phyloP scores from a whole-genome alignment of 1,284 basidiomycete genomes.

The Schizophyllum commune region DNA sequence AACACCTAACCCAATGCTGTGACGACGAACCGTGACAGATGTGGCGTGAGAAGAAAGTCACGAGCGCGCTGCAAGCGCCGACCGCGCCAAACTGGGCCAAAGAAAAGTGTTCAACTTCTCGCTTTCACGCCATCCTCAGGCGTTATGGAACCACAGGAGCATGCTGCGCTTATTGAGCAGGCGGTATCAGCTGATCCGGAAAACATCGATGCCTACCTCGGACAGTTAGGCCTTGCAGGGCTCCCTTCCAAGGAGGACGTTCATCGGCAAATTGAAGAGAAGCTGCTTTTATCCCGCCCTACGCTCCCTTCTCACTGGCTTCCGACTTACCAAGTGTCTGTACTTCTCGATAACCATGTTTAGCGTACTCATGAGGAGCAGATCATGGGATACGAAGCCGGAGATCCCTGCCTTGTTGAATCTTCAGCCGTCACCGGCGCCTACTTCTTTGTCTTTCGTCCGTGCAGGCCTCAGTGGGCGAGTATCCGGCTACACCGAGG shows the following conservation, averaged over 20 bases:
- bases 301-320: slow-evolving; percentile 64
- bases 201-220: slow-evolving; percentile 26
- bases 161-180: no score
- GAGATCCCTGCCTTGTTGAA: slow-evolving; percentile 55
- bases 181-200: no score
- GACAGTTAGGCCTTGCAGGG: slow-evolving; percentile 44
- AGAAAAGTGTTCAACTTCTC: no score
- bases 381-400: slow-evolving; percentile 55
- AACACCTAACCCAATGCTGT: no score
- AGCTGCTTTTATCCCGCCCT: slow-evolving; percentile 57
- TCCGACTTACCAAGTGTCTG: slow-evolving; percentile 65
- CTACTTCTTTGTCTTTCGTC: slow-evolving; percentile 73
- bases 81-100: no score
- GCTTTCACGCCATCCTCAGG: no score
- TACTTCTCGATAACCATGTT: neutral
- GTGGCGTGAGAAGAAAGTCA: no score
- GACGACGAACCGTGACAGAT: no score
- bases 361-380: slow-evolving; percentile 23
- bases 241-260: slow-evolving; percentile 53
- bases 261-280: slow-evolving; percentile 58
- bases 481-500: slow-evolving; percentile 28
- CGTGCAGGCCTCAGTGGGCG: slow-evolving; percentile 73
- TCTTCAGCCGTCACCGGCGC: slow-evolving; percentile 62
- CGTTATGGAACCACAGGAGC: no score
- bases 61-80: no score